phyloP scores from a whole-genome alignment of 768 basidiomycete genomes.

The Boletales sp. region DNA sequence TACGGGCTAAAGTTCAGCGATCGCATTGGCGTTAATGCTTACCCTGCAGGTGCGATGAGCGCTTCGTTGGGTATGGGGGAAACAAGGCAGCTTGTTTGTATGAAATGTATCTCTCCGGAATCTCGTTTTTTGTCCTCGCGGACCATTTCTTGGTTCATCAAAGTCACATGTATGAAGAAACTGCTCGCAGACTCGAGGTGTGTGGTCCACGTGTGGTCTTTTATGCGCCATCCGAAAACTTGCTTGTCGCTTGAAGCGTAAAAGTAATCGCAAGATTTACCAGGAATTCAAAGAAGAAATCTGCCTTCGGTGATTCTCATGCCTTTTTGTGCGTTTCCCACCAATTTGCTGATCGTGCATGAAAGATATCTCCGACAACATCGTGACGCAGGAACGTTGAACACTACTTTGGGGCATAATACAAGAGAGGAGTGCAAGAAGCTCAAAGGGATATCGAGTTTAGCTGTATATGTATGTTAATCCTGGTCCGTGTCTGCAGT shows the following conservation, averaged over 20 bases:
- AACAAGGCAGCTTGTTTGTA: constrained; percentile 93
- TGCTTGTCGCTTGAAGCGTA: constrained; percentile 43
- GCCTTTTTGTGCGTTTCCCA: neutral
- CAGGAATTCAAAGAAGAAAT: constrained; percentile 75
- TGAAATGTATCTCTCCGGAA: constrained; percentile 86
- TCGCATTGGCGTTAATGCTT: neutral
- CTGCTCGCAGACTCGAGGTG: constrained; percentile 68
- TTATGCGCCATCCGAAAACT: neutral
- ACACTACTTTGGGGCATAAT: constrained; percentile 50
- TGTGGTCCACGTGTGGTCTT: neutral
- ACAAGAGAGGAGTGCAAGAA: constrained; percentile 63
- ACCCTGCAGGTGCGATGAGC: constrained; percentile 77
- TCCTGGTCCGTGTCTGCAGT: neutral
- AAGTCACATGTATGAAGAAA: constrained; percentile 79
- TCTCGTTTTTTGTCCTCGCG: constrained; percentile 77
- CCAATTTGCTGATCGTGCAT: neutral
- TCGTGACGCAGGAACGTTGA: constrained; percentile 47
- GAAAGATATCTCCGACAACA: constrained; percentile 63
- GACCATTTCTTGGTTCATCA: constrained; percentile 91
- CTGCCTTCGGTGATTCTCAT: constrained; percentile 52
- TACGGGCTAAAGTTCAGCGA: constrained; percentile 26
- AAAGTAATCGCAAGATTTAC: constrained; percentile 73
- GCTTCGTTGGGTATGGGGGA: constrained; percentile 87
- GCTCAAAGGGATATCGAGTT: constrained; percentile 45
- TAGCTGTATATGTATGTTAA: constrained; percentile 23